A percentile compares a stretch with the other conserved stretches of the same genome.
Evolutionary conservation across 345 rosid species (phyloP).

Genomic region (Syzygium grande): DNA sequence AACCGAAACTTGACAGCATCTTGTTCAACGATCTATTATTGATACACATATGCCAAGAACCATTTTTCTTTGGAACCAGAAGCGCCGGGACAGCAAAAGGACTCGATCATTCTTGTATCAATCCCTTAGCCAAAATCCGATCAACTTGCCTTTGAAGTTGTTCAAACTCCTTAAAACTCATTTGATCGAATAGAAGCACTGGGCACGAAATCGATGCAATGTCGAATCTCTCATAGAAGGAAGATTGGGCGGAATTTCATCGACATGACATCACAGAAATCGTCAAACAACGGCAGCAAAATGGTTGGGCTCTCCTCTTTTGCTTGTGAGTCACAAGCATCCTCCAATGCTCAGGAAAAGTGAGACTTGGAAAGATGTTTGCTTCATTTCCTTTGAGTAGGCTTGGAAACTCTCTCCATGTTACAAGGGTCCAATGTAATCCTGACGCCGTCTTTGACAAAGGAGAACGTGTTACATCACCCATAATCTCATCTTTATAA

Average conservation of each 20-base stretch:
- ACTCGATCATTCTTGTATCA: neutral
- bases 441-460: neutral
- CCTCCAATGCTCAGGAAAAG: neutral
- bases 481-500: neutral
- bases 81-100: neutral
- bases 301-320: neutral
- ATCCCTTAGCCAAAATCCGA: neutral
- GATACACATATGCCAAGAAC: neutral
- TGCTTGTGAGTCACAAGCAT: neutral
- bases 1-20: too few relatives aligned
- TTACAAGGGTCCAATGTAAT: neutral
- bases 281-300: neutral
- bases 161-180: neutral
- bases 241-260: neutral
- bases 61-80: neutral
- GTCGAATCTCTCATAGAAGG: neutral
- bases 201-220: neutral
- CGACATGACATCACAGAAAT: neutral
- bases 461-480: neutral
- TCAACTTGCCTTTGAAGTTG: neutral
- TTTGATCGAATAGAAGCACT: neutral
- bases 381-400: neutral
- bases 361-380: neutral
- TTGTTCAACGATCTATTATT: neutral
- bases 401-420: neutral